These are phyloP conservation scores for Endoconidiophora laricicola DNA, from an alignment of 2,329 filamentous ascomycete genomes.

Conservation along the genomic window DNA sequence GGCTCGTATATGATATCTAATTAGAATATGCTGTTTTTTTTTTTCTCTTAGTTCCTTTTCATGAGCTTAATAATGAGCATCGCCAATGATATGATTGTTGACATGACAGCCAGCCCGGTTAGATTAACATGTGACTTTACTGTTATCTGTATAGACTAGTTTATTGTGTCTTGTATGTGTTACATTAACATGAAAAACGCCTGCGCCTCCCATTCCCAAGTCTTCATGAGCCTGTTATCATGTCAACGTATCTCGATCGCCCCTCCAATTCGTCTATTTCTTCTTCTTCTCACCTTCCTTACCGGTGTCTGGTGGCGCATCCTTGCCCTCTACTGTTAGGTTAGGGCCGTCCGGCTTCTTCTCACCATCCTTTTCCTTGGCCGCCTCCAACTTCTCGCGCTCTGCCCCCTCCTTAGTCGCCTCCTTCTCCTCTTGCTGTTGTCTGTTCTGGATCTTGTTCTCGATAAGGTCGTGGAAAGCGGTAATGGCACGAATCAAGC, in stretches of 20 bases:
- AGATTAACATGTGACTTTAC: background rate
- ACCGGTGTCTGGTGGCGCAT: conserved; percentile 38
- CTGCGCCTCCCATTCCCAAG: conserved; percentile 5
- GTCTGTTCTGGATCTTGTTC: conserved; percentile 98
- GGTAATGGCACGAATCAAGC: conserved; percentile 90
- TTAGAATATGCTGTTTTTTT: background rate
- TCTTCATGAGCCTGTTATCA: conserved; percentile 2
- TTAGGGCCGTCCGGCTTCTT: conserved; percentile 28
- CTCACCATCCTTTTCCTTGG: conserved; percentile 21
- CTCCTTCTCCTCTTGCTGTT: conserved; percentile 92
- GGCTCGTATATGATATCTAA: conserved; percentile 37
- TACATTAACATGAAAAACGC: conserved; percentile 8
- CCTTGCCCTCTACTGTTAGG: conserved; percentile 17
- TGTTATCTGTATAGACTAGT: background rate
- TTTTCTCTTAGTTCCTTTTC: no score
- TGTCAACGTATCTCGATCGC: background rate
- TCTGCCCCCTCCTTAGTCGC: conserved; percentile 58
- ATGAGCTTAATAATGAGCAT: background rate
- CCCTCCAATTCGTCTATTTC: conserved; percentile 19
- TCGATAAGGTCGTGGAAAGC: conserved; percentile 98
- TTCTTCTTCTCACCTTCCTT: conserved; percentile 38
- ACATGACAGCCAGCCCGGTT: no score
- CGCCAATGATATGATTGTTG: no score
- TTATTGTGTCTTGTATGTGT: conserved; percentile 4
- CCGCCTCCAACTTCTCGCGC: conserved; percentile 39